Evolutionary conservation across 2,329 filamentous ascomycete genomes (phyloP), one percentile per base, ranked within the genome.

Genomic region (Cercospora beticola): DNA sequence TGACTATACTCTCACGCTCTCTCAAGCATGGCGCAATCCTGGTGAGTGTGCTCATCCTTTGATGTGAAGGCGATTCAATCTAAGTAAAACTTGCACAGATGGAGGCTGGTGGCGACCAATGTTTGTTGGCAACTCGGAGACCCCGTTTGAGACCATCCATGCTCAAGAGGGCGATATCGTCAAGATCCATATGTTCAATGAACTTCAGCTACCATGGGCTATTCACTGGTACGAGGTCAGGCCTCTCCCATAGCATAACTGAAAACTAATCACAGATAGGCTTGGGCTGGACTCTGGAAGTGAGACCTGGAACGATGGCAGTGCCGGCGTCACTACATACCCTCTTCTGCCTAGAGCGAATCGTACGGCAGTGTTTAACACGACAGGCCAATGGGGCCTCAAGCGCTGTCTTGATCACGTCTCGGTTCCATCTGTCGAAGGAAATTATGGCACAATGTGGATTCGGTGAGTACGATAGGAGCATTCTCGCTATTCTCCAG

Each of bases 391-490:
- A 28, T 73, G 71, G 71, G 71, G 71, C 28, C 43, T 71, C 31
- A 71, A 71, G 43, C 68, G 69, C 59, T 72, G 69, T 40, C 64
- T 71, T 9, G 71, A 72, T 36, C 71, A 72, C 54, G 68, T 69
- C 4, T 70, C 71, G 5, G 71, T 70, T 3, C 69, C 71, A 26
- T 66, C 63, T 26, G 70, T 72, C n/a, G 71, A 72, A 30, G 71
- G 71, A 8, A 70, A 71, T 40, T 71, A 71, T 52, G 71, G 71
- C 5, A 60, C 56, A 3, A 68, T 72, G 26, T 72, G 71, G 71
- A 71, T 72, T 49, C 65, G 69, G 56, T 59, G 31, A 9, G 23
- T 4, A 36, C 2, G 30, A 18, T 4, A 59, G 16, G 56, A 9
- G 21, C 12, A 56, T 14, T 14, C n/a, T n/a, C 21, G 49, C 14